A percentile compares a stretch with the other conserved stretches of the same genome.
These are phyloP conservation scores for Starmerella stigmatis DNA, from an alignment of 805 yeast species.

Conservation along the genomic window DNA sequence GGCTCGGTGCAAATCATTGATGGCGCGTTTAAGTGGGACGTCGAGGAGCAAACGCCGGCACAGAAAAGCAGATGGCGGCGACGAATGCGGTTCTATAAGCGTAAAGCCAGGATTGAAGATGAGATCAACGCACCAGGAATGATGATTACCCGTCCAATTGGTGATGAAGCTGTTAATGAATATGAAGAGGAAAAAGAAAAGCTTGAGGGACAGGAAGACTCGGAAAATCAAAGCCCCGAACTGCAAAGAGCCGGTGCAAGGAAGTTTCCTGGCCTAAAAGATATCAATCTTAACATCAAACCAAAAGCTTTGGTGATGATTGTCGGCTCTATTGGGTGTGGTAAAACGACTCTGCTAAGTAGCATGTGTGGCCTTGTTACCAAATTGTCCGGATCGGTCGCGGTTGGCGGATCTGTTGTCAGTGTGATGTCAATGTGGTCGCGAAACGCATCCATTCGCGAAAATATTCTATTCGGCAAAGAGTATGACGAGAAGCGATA, in stretches of 20 bases:
- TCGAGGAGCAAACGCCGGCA: slow-evolving; percentile 18
- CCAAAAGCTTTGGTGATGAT: slow-evolving; percentile 64
- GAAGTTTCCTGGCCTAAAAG: slow-evolving; percentile 37
- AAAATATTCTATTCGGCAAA: slow-evolving; percentile 61
- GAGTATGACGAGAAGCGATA: slow-evolving; percentile 45
- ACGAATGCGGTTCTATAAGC: slow-evolving; percentile 12
- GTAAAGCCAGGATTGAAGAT: slow-evolving; percentile 9
- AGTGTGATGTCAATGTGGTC: slow-evolving; percentile 71
- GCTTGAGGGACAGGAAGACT: slow-evolving; percentile 7
- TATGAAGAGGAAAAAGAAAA: slow-evolving; percentile 18
- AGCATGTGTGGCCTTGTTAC: slow-evolving; percentile 68
- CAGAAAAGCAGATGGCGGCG: slow-evolving; percentile 19
- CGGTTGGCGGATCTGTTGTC: slow-evolving; percentile 43
- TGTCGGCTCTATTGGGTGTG: slow-evolving; percentile 75
- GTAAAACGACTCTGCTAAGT: slow-evolving; percentile 61
- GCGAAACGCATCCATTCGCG: slow-evolving; percentile 65
- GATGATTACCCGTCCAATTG: slow-evolving; percentile 3
- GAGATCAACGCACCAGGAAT: slow-evolving; percentile 8
- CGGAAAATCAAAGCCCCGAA: slow-evolving; percentile 10
- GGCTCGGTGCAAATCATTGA: slow-evolving; percentile 41
- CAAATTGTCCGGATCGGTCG: slow-evolving; percentile 42
- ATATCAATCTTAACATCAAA: slow-evolving; percentile 44
- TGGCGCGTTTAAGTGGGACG: slow-evolving; percentile 62
- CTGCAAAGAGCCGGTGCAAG: slow-evolving; percentile 23
- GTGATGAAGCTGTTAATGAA: slow-evolving; percentile 8